Evolutionary conservation across 495 filamentous ascomycete genomes (phyloP).

Genomic region (Hyaloscypha variabilis): DNA sequence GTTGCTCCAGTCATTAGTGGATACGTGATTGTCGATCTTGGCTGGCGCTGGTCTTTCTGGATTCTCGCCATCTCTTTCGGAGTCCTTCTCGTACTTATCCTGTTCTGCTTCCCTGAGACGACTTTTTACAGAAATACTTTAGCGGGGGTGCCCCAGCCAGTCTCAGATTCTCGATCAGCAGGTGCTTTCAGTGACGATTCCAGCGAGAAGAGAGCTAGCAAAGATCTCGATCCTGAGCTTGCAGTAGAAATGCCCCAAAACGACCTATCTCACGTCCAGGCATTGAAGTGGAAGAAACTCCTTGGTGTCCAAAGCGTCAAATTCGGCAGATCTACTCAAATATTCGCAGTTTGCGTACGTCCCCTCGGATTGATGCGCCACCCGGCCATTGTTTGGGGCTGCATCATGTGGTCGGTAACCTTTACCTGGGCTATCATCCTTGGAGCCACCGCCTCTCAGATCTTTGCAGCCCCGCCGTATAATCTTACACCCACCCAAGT

Average conservation of each 20-base stretch:
- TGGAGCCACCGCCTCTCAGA: not conserved
- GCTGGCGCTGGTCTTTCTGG: slow-evolving; percentile 1
- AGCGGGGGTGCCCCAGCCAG: too few relatives aligned
- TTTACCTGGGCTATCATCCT: not conserved
- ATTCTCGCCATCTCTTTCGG: not conserved
- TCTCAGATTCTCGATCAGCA: not conserved
- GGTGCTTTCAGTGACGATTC: too few relatives aligned
- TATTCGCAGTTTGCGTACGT: not conserved
- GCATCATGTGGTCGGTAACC: not conserved
- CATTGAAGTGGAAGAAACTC: too few relatives aligned
- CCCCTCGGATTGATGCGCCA: not conserved
- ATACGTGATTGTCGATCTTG: not conserved
- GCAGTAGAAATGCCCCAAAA: too few relatives aligned
- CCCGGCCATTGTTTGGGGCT: not conserved
- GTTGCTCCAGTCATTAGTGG: not conserved
- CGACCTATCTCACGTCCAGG: too few relatives aligned
- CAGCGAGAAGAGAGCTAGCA: too few relatives aligned
- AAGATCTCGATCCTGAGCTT: too few relatives aligned
- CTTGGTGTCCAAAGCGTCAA: not conserved
- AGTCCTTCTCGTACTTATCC: not conserved
- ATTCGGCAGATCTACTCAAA: not conserved
- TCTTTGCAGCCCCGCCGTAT: not conserved
- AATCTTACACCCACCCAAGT: not conserved
- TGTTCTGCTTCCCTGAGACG: not conserved
- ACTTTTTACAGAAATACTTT: too few relatives aligned